Evolutionary conservation across 208 protist species (phyloP), one percentile per base, ranked within the genome.

Genomic region (Angomonas deanei): DNA sequence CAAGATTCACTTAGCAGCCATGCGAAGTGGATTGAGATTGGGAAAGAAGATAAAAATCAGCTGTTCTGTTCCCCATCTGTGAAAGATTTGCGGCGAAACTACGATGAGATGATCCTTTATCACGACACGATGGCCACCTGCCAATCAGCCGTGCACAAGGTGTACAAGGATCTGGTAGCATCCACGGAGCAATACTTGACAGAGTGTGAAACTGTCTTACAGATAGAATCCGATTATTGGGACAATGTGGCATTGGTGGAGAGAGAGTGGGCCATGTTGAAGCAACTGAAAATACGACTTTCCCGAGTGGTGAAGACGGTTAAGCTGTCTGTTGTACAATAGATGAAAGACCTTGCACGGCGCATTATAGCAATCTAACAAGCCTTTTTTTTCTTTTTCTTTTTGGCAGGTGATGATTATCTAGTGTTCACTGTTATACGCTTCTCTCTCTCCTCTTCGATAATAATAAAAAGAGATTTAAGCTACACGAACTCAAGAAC

Each of bases 61-160:
- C 39, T 38, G 15, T 64, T 63, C 27, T 68, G 60, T 3, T n/a
- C 74, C 11, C 72, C 75, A 0, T 64, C 72, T 3, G 65, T 61
- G 23, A 54, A 38, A 2, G 38, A 26, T 1, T 48, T 93, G 30
- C 68, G 62, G 52, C 13, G 19, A 0, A 83, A 82, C 56, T 85
- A 78, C 31, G 74, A 82, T 60, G 57, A 74, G 15, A 27, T 89
- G 3, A 77, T 78, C 23, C 1, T 30, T n/a, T 38, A 80, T 11
- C 74, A 82, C 55, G 88, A 94, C 60, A 76, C 83, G 4, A 53
- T 94, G 24, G 79, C 88, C 2, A 73, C 76, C 0, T 85, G 74
- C 58, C 84, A 91, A 61, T 33, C 38, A n/a, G 55, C 38, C 2
- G 68, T 92, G 27, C 75, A 77, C 52, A 47, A 19, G 11, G 58